Conservation (phyloP, 192 early-diverging fungal genomes). For the Rhizophagus sp. region DNA sequence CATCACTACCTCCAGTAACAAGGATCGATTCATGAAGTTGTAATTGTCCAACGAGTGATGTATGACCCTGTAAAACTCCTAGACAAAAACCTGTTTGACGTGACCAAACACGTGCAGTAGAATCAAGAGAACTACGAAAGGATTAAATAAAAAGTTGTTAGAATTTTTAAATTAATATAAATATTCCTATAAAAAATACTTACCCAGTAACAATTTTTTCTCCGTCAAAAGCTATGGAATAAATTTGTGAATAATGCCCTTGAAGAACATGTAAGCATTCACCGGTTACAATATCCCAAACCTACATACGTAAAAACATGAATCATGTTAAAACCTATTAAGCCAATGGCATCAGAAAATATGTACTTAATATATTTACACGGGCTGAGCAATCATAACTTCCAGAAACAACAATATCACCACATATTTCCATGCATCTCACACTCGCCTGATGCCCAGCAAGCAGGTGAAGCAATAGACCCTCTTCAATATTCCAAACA, state of each 20-base stretch:
- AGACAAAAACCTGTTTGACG: conserved; percentile 76
- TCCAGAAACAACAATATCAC: conserved; percentile 84
- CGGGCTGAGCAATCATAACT: conserved; percentile 92
- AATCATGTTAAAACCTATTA: background rate
- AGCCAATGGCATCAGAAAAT: background rate
- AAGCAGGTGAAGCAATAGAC: conserved; percentile 72
- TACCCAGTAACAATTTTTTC: conserved; percentile 76
- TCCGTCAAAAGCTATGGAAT: conserved; percentile 88
- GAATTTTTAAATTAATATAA: background rate
- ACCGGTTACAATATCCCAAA: conserved; percentile 86
- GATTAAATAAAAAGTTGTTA: background rate
- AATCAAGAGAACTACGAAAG: conserved; percentile 76
- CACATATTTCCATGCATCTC: conserved; percentile 86
- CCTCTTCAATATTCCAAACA: conserved; percentile 82
- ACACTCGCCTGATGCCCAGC: conserved; percentile 88
- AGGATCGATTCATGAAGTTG: conserved; percentile 76
- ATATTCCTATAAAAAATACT: background rate
- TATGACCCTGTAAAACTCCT: conserved; percentile 86
- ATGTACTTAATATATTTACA: conserved; percentile 11
- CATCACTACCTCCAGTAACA: conserved; percentile 93
- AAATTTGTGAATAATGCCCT: conserved; percentile 94
- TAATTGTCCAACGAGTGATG: conserved; percentile 90
- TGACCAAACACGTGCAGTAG: conserved; percentile 91
- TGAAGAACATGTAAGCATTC: conserved; percentile 67
- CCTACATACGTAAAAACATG: conserved; percentile 22